phyloP scores from a whole-genome alignment of 1,284 basidiomycete genomes.

The Trametes sp. region DNA sequence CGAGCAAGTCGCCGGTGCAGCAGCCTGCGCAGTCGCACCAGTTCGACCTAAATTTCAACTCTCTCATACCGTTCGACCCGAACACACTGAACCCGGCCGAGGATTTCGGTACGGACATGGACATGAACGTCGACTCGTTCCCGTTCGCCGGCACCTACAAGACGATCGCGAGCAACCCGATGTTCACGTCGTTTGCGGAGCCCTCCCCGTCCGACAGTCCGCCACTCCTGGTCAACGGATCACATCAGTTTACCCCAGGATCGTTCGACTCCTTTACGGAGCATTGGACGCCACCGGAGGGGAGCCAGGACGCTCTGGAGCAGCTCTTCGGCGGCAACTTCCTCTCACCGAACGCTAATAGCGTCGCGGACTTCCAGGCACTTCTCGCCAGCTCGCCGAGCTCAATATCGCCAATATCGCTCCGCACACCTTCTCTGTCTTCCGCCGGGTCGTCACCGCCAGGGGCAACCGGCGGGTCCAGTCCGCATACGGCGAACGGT shows the following conservation, averaged over 20 bases:
- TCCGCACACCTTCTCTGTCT: conserved; percentile 40
- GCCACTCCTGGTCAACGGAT: conserved; percentile 28
- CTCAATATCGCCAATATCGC: conserved; percentile 60
- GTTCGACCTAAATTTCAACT: conserved; percentile 66
- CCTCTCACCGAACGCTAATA: conserved; percentile 45
- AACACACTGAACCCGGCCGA: conserved; percentile 66
- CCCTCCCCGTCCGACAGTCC: conserved; percentile 51
- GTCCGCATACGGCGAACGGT: conserved; percentile 26
- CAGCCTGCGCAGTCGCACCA: conserved; percentile 29
- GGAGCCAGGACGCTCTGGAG: conserved; percentile 45
- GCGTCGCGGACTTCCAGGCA: conserved; percentile 53
- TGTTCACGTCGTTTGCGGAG: conserved; percentile 82
- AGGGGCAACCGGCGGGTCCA: conserved; percentile 41
- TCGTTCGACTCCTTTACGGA: conserved; percentile 37
- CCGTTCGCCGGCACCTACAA: conserved; percentile 60
- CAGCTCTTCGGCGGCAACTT: conserved; percentile 71
- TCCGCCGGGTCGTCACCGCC: conserved; percentile 42
- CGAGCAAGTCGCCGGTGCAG: conserved; percentile 37
- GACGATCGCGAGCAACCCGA: conserved; percentile 79
- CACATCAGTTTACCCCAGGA: conserved; percentile 24
- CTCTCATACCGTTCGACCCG: conserved; percentile 72
- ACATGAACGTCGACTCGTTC: conserved; percentile 71
- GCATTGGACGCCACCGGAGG: conserved; percentile 41
- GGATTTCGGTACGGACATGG: conserved; percentile 52
- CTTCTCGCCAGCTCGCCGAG: conserved; percentile 53